Conservation (phyloP, 2,329 filamentous ascomycete genomes). For the Didymosphaeria variabile region DNA sequence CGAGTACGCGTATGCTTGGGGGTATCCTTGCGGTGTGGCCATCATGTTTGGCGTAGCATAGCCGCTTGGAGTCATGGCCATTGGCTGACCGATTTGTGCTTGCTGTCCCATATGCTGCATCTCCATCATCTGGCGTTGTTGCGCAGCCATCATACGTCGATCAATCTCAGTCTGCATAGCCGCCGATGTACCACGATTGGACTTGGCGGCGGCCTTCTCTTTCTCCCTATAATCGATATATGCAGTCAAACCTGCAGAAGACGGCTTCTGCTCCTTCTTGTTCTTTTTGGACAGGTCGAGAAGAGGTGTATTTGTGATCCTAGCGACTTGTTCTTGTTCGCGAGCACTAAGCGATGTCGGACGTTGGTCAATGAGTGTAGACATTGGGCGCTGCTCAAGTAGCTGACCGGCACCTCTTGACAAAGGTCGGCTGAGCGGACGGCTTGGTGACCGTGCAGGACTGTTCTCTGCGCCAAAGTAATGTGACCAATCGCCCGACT, state of each 20-base stretch:
- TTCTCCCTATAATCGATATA: slow-evolving; percentile 82
- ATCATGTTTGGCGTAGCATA: slow-evolving; percentile 28
- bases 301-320: slow-evolving; percentile 79
- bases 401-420: slow-evolving; percentile 67
- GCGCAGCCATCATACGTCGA: slow-evolving; percentile 41
- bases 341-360: slow-evolving; percentile 77
- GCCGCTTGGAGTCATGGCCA: slow-evolving; percentile 10
- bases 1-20: slow-evolving; percentile 33
- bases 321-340: slow-evolving; percentile 88
- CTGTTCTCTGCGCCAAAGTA: slow-evolving; percentile 38
- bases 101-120: slow-evolving; percentile 40
- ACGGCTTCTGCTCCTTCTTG: slow-evolving; percentile 52
- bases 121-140: slow-evolving; percentile 43
- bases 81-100: slow-evolving; percentile 32
- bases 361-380: slow-evolving; percentile 67
- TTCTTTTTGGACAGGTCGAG: slow-evolving; percentile 69
- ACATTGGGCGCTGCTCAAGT: slow-evolving; percentile 63
- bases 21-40: slow-evolving; percentile 29
- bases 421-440: slow-evolving; percentile 53
- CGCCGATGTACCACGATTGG: slow-evolving; percentile 39
- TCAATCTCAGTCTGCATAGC: slow-evolving; percentile 50
- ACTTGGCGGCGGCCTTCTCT: slow-evolving; percentile 64
- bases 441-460: slow-evolving; percentile 38
- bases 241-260: slow-evolving; percentile 71
- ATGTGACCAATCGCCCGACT: slow-evolving; percentile 57